A percentile compares a stretch with the other conserved stretches of the same genome.
Evolutionary conservation across 78 protist species (phyloP).

Genomic region (Protostelium mycophagum): DNA sequence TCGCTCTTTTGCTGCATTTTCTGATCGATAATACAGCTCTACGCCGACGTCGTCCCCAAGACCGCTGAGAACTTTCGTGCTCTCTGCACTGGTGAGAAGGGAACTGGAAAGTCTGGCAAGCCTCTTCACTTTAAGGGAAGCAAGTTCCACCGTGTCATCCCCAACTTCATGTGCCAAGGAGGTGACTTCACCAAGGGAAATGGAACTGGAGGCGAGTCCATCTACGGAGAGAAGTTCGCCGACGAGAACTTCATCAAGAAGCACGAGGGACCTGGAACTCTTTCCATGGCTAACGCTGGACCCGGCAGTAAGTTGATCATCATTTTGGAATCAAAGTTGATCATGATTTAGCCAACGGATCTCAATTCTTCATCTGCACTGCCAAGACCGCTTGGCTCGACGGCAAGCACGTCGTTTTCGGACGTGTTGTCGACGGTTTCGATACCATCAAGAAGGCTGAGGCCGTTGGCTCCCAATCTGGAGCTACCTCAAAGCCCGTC

Average conservation of each 20-base stretch:
- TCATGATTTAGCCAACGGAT: not conserved
- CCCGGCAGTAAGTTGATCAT: constrained; percentile 65
- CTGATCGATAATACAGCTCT: constrained; percentile 34
- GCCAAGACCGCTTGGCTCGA: constrained; percentile 63
- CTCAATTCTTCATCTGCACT: constrained; percentile 27
- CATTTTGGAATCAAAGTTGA: constrained; percentile 11
- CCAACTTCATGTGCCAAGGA: constrained; percentile 70
- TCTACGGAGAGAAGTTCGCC: constrained; percentile 78
- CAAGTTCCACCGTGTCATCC: constrained; percentile 85
- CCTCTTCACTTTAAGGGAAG: constrained; percentile 83
- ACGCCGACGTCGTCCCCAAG: constrained; percentile 76
- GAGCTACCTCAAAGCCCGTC: constrained; percentile 37
- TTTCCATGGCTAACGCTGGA: constrained; percentile 93
- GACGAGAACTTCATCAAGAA: constrained; percentile 84
- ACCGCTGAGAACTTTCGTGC: constrained; percentile 89
- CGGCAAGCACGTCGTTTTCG: constrained; percentile 82
- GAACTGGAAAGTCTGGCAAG: constrained; percentile 66
- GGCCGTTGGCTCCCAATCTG: constrained; percentile 37
- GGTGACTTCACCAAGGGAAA: constrained; percentile 95
- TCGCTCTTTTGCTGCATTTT: not conserved
- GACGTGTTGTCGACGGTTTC: constrained; percentile 67
- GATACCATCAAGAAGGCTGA: constrained; percentile 59
- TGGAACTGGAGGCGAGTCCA: constrained; percentile 97
- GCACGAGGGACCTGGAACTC: constrained; percentile 71
- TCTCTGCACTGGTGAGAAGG: constrained; percentile 85